Conservation (phyloP, 306 rosid species). For the Urtica urens region DNA sequence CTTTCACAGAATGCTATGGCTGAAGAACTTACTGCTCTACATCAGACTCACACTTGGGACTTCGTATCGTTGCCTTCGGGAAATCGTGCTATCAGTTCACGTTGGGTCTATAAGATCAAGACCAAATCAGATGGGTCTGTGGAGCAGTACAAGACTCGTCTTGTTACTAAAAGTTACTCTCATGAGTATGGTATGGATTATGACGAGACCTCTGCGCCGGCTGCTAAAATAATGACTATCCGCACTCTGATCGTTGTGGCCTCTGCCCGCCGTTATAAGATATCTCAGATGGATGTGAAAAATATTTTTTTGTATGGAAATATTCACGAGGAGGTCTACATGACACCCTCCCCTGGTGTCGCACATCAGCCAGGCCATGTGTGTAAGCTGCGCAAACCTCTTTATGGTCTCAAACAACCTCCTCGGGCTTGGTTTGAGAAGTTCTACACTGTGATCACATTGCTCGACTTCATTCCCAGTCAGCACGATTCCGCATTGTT, state of each 20-base stretch:
- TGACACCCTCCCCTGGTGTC: neutral
- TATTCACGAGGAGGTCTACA: neutral
- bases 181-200: neutral
- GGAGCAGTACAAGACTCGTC: neutral
- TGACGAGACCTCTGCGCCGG: neutral
- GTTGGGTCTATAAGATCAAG: slow-evolving; percentile 1
- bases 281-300: neutral
- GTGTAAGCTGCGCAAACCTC: neutral
- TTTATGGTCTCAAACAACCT: neutral
- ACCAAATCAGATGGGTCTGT: neutral
- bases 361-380: neutral
- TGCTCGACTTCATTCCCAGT: too few relatives aligned
- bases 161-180: neutral
- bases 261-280: neutral
- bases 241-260: neutral
- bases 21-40: neutral
- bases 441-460: too few relatives aligned
- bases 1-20: too few relatives aligned
- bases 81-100: neutral
- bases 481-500: too few relatives aligned
- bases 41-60: neutral
- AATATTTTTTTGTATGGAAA: neutral
- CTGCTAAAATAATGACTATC: neutral
- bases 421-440: too few relatives aligned
- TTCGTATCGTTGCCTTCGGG: neutral